phyloP scores from a whole-genome alignment of 2,329 filamentous ascomycete species.

The Fusarium palustre region DNA sequence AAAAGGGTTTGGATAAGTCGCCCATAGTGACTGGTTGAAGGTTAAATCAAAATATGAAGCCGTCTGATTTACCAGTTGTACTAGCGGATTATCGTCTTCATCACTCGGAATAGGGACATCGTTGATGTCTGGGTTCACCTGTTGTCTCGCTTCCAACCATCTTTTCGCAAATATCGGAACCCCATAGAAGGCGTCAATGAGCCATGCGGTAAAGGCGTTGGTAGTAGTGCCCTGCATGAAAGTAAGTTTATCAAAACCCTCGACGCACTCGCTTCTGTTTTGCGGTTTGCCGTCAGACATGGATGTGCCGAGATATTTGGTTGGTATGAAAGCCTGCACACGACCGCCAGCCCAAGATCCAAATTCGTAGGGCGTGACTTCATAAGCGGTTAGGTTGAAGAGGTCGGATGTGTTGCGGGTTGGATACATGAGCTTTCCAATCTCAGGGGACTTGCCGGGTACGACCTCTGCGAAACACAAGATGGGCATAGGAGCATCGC shows the following conservation, averaged over 20 bases:
- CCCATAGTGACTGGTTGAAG: slow-evolving; percentile 50
- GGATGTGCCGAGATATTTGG: slow-evolving; percentile 46
- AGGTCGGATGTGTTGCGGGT: slow-evolving; percentile 43
- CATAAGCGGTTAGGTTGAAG: slow-evolving; percentile 50
- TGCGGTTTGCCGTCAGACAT: slow-evolving; percentile 44
- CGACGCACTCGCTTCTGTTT: slow-evolving; percentile 47
- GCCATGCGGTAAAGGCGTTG: slow-evolving; percentile 45
- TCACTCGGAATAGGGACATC: slow-evolving; percentile 35
- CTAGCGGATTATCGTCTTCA: slow-evolving; percentile 37
- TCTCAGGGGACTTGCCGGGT: slow-evolving; percentile 45
- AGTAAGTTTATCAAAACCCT: slow-evolving; percentile 49
- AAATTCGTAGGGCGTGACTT: slow-evolving; percentile 51
- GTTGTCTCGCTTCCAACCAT: slow-evolving; percentile 21
- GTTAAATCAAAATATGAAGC: slow-evolving; percentile 44
- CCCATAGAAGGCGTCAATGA: slow-evolving; percentile 46
- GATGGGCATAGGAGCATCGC: slow-evolving; percentile 48
- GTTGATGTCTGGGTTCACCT: slow-evolving; percentile 25
- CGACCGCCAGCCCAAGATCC: slow-evolving; percentile 49
- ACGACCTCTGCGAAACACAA: slow-evolving; percentile 46
- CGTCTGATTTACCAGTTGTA: slow-evolving; percentile 42
- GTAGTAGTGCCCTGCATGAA: slow-evolving; percentile 49
- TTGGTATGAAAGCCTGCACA: slow-evolving; percentile 48
- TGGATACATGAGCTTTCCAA: slow-evolving; percentile 47
- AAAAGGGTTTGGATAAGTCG: slow-evolving; percentile 50
- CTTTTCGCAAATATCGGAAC: slow-evolving; percentile 45